Percentiles rank a stretch among this genome's conserved stretches.
These are phyloP conservation scores for Coleophoma eucalyptorum DNA, from an alignment of 2,329 filamentous ascomycete genomes.

Conservation along the genomic window DNA sequence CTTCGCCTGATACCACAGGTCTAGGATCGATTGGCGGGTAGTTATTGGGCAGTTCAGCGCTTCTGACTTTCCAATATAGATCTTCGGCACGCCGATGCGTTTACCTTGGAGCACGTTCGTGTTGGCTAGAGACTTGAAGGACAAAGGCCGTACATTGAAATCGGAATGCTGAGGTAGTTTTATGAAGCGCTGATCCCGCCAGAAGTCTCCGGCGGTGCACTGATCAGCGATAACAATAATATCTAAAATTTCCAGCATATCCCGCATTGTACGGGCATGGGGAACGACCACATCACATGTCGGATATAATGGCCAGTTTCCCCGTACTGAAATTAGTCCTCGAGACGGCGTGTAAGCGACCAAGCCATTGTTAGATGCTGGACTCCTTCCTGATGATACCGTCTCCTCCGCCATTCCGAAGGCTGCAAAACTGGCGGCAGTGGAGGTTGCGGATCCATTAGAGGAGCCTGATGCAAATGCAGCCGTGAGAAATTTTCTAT, in stretches of 20 bases:
- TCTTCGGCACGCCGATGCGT: constrained; percentile 44
- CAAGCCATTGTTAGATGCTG: constrained; percentile 52
- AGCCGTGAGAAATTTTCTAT: constrained; percentile 45
- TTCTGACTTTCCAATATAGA: constrained; percentile 41
- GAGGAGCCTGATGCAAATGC: constrained; percentile 55
- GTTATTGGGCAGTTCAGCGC: not conserved
- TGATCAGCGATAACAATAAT: constrained; percentile 42
- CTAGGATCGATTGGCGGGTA: not conserved
- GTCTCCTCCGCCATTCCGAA: constrained; percentile 54
- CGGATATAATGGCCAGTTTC: constrained; percentile 51
- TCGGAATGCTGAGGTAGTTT: constrained; percentile 29
- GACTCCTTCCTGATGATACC: constrained; percentile 50
- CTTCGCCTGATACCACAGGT: constrained; percentile 24
- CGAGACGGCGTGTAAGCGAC: constrained; percentile 53
- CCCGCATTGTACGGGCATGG: constrained; percentile 44
- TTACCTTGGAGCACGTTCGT: constrained; percentile 34
- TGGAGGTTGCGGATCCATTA: constrained; percentile 49
- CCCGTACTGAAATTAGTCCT: constrained; percentile 46
- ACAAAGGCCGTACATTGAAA: constrained; percentile 28
- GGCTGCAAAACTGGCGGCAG: constrained; percentile 43
- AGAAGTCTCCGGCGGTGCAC: constrained; percentile 44
- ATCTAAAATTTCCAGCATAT: constrained; percentile 46
- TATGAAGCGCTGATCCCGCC: constrained; percentile 45
- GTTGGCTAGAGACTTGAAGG: constrained; percentile 18
- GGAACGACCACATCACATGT: constrained; percentile 53